Conservation (phyloP, 345 rosid genomes). For the Pseudoturritis turrita region DNA sequence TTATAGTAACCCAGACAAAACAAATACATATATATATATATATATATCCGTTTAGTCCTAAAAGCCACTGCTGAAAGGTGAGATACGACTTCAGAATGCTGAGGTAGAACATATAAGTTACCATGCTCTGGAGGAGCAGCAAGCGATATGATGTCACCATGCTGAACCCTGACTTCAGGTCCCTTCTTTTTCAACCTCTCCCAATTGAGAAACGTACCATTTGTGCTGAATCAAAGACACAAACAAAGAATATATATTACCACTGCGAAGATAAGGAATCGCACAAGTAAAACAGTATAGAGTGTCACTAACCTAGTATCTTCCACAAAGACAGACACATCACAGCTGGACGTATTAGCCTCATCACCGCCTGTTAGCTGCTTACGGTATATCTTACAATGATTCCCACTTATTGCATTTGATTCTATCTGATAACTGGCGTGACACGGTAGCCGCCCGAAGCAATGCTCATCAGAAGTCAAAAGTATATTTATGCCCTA, state of each 20-base stretch:
- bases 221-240: conserved; percentile 47
- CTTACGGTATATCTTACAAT: conserved; percentile 72
- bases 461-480: conserved; percentile 60
- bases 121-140: conserved; percentile 86
- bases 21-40: no score
- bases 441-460: conserved; percentile 73
- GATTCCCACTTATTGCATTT: conserved; percentile 65
- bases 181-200: conserved; percentile 61
- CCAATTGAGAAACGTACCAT: conserved; percentile 88
- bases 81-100: not conserved
- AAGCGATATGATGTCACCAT: conserved; percentile 87
- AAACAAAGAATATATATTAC: not conserved
- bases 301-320: conserved; percentile 61
- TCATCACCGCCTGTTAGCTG: conserved; percentile 25
- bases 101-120: conserved; percentile 24
- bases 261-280: not conserved
- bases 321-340: conserved; percentile 53
- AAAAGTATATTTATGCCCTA: conserved; percentile 82
- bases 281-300: not conserved
- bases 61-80: not conserved
- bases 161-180: conserved; percentile 55
- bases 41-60: no score
- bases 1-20: not conserved
- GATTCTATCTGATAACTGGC: conserved; percentile 61
- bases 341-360: conserved; percentile 25